Evolutionary conservation across 352 stramenopile genomes (phyloP), one percentile per base, ranked within the genome.

Genomic region (Phytopythium kandeliae): DNA sequence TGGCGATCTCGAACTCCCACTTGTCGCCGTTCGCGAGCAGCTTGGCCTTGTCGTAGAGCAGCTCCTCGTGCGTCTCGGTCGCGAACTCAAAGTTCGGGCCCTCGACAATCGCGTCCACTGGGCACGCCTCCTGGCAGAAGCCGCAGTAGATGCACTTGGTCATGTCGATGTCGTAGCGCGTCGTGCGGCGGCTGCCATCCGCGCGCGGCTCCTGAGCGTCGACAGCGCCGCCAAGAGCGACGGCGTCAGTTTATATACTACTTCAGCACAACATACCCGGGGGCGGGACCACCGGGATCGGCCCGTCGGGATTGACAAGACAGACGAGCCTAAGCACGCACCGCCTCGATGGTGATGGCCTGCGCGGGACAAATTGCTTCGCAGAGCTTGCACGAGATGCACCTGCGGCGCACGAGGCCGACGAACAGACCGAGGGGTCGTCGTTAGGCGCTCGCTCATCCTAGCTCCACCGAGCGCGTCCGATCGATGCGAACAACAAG

Each of bases 11-110:
- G 57, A 98, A 97, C 78, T 99, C 97, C 97, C 97, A 99, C 78
- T 98, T 98, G 78, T 99, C 97, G 35, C 97, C 97, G 78, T 99
- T 99, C 53, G 90, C 88, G 33, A 99, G 85, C 45, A 99, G 73
- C 78, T 99, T 99, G 69, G 98, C 96, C 92, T 99, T 99, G 81
- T 99, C 96, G 74, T 99, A 99, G 25, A 99, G 63, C 33, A 99
- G 85, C 73, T 99, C 97, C 66, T 99, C 97, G 79, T 98, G 96
- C 26, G 92, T 99, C 78, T 99, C 97, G 3, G 96, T 99, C 52
- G 97, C 88, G 61, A 99, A 99, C 74, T 99, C 97, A 72, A 99
- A 99, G 84, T 99, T 99, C 22, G 97, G 97, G 54, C 97, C 97
- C 72, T 99, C 97, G 33, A 99, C 97, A 62, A 99, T 99, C 47